Conservation (phyloP, 495 filamentous ascomycete species). For the Chaetomium fimeti region DNA sequence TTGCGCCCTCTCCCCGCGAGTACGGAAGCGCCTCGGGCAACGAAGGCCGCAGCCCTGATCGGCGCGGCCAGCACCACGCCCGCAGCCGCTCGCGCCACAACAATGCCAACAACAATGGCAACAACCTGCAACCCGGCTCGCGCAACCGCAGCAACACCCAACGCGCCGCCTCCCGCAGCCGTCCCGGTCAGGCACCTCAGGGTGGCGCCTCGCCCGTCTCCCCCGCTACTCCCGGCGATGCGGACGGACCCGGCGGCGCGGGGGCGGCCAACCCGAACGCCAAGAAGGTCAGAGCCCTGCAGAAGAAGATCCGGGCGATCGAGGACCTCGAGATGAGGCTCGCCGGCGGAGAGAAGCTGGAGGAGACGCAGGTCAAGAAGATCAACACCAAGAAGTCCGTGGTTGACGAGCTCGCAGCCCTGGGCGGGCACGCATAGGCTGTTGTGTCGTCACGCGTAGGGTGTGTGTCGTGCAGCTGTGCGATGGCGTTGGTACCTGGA, state of each 20-base stretch:
- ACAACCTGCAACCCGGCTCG: conserved; percentile 4
- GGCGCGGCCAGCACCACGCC: conserved; percentile 48
- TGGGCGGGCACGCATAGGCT: conserved; percentile 40
- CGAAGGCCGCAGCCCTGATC: conserved; percentile 65
- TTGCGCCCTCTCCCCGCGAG: conserved; percentile 45
- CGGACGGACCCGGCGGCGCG: conserved; percentile 33
- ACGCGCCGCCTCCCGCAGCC: conserved; percentile 37
- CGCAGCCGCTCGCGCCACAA: conserved; percentile 60
- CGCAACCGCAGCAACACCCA: conserved; percentile 49
- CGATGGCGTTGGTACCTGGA: not conserved
- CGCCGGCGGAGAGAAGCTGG: conserved; percentile 90
- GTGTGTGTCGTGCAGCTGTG: not conserved
- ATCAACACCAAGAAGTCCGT: conserved; percentile 84
- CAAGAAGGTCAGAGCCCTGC: conserved; percentile 85
- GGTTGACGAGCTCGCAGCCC: conserved; percentile 68
- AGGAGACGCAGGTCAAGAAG: conserved; percentile 98
- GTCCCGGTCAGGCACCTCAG: conserved; percentile 40
- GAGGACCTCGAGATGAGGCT: conserved; percentile 96
- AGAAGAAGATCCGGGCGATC: conserved; percentile 97
- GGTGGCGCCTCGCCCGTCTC: conserved; percentile 33
- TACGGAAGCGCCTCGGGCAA: conserved; percentile 39
- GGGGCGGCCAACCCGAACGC: conserved; percentile 52
- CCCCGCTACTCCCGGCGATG: not conserved
- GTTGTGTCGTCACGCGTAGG: too few species aligned
- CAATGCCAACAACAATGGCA: conserved; percentile 45